Conservation (phyloP, 73 alveolate genomes). For the Paramecium biaurelia region DNA sequence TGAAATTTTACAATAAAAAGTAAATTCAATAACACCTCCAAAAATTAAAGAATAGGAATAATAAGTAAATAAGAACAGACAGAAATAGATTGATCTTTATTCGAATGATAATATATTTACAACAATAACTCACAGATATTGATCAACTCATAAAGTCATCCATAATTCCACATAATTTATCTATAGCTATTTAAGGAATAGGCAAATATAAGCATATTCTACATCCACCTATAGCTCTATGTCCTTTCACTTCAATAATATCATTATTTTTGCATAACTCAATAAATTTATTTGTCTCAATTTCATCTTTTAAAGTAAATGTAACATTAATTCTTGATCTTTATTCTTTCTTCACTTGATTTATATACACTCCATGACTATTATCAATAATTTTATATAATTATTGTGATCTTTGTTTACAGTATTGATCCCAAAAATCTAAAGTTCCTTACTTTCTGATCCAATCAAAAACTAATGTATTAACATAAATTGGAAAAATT, state of each 20-base stretch:
- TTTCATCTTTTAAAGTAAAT: slow-evolving; percentile 56
- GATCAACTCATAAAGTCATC: neutral
- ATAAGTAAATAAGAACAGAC: neutral
- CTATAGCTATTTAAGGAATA: slow-evolving; percentile 72
- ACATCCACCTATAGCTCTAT: slow-evolving; percentile 78
- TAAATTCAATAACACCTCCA: neutral
- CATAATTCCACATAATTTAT: slow-evolving; percentile 36
- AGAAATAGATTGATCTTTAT: neutral
- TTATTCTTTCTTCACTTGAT: neutral
- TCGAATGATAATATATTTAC: neutral
- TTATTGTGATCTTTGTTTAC: neutral
- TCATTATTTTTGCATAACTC: slow-evolving; percentile 62
- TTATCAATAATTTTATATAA: neutral
- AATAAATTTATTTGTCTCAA: slow-evolving; percentile 65
- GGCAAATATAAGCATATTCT: slow-evolving; percentile 74
- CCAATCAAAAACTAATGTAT: slow-evolving; percentile 16
- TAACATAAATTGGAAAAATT: neutral
- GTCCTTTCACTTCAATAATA: slow-evolving; percentile 73
- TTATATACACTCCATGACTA: neutral
- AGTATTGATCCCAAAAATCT: neutral
- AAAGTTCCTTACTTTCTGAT: neutral
- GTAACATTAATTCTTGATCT: slow-evolving; percentile 27
- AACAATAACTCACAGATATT: neutral
- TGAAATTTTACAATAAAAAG: neutral
- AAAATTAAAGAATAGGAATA: neutral